Conservation (phyloP, 1,139 yeast species). For the Magnusiomyces tetraspermus region DNA sequence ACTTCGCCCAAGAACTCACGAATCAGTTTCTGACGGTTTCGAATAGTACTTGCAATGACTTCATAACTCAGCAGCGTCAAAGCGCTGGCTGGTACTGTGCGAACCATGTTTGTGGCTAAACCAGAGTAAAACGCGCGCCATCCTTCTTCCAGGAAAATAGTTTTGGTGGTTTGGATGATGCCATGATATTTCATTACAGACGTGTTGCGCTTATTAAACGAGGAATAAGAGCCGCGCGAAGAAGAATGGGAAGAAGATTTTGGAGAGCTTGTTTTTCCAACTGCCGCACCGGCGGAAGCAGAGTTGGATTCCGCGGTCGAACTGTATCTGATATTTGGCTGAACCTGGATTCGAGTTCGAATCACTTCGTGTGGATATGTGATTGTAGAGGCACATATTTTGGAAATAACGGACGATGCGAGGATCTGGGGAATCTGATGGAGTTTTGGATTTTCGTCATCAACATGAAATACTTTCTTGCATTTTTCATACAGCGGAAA, state of each 20-base stretch:
- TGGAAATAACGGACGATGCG: constrained; percentile 69
- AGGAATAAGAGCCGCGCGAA: constrained; percentile 15
- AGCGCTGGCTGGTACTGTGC: constrained; percentile 95
- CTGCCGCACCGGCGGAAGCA: no score
- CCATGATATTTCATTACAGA: constrained; percentile 26
- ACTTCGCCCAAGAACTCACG: background rate
- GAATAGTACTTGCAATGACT: constrained; percentile 56
- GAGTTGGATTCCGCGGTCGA: constrained; percentile 11
- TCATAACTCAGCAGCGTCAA: constrained; percentile 92
- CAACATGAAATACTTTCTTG: constrained; percentile 41
- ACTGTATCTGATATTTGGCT: no score
- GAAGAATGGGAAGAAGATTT: no score
- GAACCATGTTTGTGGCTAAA: constrained; percentile 67
- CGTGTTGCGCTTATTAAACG: background rate
- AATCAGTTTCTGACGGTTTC: background rate
- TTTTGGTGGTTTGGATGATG: constrained; percentile 39
- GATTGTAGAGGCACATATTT: constrained; percentile 78
- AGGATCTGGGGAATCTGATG: constrained; percentile 37
- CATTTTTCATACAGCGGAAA: constrained; percentile 90
- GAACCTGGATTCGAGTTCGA: constrained; percentile 80
- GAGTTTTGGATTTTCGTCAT: constrained; percentile 11
- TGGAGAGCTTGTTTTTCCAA: no score
- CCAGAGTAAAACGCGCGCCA: constrained; percentile 83
- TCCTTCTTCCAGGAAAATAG: constrained; percentile 64
- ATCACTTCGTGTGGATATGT: constrained; percentile 96